Conservation (phyloP, 441 rosid genomes). For the Theobroma grandiflorum region DNA sequence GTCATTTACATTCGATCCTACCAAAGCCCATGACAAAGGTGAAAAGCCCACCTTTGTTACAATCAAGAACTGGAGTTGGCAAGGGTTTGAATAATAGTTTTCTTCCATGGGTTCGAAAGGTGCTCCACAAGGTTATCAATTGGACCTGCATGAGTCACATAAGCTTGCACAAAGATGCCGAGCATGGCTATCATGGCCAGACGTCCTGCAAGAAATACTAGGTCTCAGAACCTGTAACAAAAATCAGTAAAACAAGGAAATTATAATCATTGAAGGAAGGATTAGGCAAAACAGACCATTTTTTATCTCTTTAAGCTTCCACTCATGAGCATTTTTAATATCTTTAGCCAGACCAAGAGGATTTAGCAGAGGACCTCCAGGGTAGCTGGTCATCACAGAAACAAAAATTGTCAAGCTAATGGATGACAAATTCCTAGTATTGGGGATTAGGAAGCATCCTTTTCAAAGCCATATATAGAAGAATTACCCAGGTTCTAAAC, state of each 20-base stretch:
- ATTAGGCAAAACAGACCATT: slow-evolving; percentile 55
- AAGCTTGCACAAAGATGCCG: slow-evolving; percentile 90
- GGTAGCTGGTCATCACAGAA: slow-evolving; percentile 55
- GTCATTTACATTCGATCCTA: not conserved
- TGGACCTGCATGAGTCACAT: slow-evolving; percentile 88
- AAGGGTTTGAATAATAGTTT: slow-evolving; percentile 81
- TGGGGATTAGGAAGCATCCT: not conserved
- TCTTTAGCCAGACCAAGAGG: slow-evolving; percentile 95
- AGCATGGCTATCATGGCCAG: slow-evolving; percentile 94
- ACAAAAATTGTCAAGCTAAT: slow-evolving; percentile 6
- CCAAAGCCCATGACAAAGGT: not conserved
- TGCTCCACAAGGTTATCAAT: slow-evolving; percentile 87
- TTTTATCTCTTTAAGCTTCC: slow-evolving; percentile 95
- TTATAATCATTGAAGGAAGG: not conserved
- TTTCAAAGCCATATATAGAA: not conserved
- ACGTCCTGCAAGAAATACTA: slow-evolving; percentile 57
- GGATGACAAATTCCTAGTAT: not conserved
- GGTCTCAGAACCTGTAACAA: not conserved
- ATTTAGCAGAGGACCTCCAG: slow-evolving; percentile 92
- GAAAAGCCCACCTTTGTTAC: slow-evolving; percentile 2
- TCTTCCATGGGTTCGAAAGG: slow-evolving; percentile 92
- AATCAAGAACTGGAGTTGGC: slow-evolving; percentile 54
- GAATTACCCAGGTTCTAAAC: slow-evolving; percentile 87
- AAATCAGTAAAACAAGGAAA: not conserved
- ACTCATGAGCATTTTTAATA: slow-evolving; percentile 59